Percentiles rank a stretch among this genome's conserved stretches.
These are phyloP conservation scores for Populus hybrid DNA, from an alignment of 441 rosid genomes.

Conservation along the genomic window DNA sequence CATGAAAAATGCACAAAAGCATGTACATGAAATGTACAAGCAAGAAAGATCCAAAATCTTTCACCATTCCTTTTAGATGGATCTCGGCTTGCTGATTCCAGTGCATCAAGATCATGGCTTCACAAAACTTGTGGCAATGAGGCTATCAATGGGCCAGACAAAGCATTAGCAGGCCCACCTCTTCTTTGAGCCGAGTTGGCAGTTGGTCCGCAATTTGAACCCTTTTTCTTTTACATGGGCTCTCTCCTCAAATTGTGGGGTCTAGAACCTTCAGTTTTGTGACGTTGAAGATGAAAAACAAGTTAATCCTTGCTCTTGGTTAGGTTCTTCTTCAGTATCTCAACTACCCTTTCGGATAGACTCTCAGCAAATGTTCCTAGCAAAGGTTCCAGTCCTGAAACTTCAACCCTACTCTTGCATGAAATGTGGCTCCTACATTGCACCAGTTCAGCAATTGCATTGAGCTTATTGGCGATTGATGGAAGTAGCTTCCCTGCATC, in stretches of 20 bases:
- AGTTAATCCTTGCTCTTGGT: conserved; percentile 13
- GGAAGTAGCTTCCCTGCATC: conserved; percentile 56
- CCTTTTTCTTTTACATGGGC: not conserved
- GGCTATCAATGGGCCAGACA: conserved; percentile 1
- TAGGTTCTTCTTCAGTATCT: conserved; percentile 27
- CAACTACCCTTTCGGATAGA: conserved; percentile 29
- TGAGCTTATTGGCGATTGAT: conserved; percentile 44
- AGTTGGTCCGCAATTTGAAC: not conserved
- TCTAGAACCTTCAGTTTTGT: not conserved
- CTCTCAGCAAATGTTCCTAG: conserved; percentile 33
- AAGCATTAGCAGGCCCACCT: not conserved
- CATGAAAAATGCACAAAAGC: conserved; percentile 25
- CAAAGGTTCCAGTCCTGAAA: conserved; percentile 26
- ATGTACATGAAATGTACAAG: conserved; percentile 22
- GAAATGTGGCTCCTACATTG: conserved; percentile 15
- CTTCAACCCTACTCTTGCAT: conserved; percentile 15
- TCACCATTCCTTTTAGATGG: conserved; percentile 16
- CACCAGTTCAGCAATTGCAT: conserved; percentile 38
- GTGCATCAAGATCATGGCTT: conserved; percentile 18
- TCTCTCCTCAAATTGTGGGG: not conserved
- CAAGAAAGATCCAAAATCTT: conserved; percentile 29
- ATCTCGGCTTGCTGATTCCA: conserved; percentile 40
- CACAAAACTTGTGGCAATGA: not conserved
- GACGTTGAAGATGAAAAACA: not conserved
- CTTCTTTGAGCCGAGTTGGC: not conserved